Conservation (phyloP, 2,329 filamentous ascomycete genomes). For the Myotisia sp. region DNA sequence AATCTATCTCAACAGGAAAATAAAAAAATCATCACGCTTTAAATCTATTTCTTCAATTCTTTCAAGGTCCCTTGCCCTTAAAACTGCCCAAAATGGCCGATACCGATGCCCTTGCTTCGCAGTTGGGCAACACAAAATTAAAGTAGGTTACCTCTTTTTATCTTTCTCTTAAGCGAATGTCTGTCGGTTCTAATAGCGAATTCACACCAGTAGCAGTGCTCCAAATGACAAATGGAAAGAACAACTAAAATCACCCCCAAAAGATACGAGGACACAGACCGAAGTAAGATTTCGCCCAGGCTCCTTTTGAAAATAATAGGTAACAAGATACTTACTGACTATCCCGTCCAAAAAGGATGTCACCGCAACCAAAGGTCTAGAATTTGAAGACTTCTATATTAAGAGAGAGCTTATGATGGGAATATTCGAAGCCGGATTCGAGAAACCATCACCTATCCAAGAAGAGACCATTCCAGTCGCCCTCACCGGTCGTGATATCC, state of each 20-base stretch:
- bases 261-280: constrained; percentile 37
- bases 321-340: too few relatives aligned
- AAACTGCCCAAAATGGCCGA: too few relatives aligned
- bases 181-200: too few relatives aligned
- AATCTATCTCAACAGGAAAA: too few relatives aligned
- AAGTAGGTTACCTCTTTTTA: constrained; percentile 21
- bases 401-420: constrained; percentile 96
- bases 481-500: constrained; percentile 82
- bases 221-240: constrained; percentile 31
- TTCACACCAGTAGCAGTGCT: constrained; percentile 27
- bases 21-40: too few relatives aligned
- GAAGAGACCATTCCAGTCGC: constrained; percentile 98
- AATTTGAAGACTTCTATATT: constrained; percentile 93
- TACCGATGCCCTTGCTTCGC: constrained; percentile 32
- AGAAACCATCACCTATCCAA: constrained; percentile 97
- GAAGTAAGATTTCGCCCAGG: constrained; percentile 32
- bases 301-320: not conserved
- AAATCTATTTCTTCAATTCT: too few relatives aligned
- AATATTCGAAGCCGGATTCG: constrained; percentile 97
- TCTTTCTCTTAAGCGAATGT: too few relatives aligned
- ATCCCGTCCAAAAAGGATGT: constrained; percentile 61
- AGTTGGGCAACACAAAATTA: constrained; percentile 32
- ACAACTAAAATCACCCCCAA: constrained; percentile 32
- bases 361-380: constrained; percentile 89
- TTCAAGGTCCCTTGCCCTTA: too few relatives aligned